Conservation (phyloP, 2,329 filamentous ascomycete genomes). For the Neonectria faginata region DNA sequence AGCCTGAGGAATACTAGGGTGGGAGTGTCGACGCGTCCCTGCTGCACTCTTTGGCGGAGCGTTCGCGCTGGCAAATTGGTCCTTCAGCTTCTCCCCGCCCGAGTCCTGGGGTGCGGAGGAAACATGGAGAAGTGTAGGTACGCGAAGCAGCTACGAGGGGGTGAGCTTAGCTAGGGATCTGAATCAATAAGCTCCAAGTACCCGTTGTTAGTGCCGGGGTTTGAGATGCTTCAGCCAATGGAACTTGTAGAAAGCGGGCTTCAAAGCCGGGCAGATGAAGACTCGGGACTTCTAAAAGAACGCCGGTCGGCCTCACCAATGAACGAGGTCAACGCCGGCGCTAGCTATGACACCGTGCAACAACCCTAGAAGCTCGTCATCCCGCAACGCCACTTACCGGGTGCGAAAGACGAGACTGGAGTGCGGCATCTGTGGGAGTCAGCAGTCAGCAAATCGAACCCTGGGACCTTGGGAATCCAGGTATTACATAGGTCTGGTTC, state of each 20-base stretch:
- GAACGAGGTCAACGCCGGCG: slow-evolving; percentile 23
- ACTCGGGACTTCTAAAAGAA: neutral
- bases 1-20: neutral
- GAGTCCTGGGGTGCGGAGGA: neutral
- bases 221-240: neutral
- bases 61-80: too few relatives aligned
- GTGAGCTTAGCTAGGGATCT: neutral
- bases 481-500: slow-evolving; percentile 53
- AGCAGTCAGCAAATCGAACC: neutral
- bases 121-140: neutral
- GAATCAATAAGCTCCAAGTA: too few relatives aligned
- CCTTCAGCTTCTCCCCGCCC: too few relatives aligned
- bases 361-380: neutral
- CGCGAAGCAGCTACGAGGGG: neutral
- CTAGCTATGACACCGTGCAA: slow-evolving; percentile 6
- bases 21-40: neutral
- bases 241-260: slow-evolving; percentile 4
- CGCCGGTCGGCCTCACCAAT: slow-evolving; percentile 10
- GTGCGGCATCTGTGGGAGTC: slow-evolving; percentile 56
- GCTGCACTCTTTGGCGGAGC: too few relatives aligned
- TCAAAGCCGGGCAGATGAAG: slow-evolving; percentile 2
- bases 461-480: neutral
- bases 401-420: slow-evolving; percentile 54
- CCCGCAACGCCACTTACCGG: slow-evolving; percentile 5
- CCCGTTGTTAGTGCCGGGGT: too few relatives aligned